A percentile compares a stretch with the other conserved stretches of the same genome.
phyloP scores from a whole-genome alignment of 768 basidiomycete genomes.

The Tubosaeta sp. region DNA sequence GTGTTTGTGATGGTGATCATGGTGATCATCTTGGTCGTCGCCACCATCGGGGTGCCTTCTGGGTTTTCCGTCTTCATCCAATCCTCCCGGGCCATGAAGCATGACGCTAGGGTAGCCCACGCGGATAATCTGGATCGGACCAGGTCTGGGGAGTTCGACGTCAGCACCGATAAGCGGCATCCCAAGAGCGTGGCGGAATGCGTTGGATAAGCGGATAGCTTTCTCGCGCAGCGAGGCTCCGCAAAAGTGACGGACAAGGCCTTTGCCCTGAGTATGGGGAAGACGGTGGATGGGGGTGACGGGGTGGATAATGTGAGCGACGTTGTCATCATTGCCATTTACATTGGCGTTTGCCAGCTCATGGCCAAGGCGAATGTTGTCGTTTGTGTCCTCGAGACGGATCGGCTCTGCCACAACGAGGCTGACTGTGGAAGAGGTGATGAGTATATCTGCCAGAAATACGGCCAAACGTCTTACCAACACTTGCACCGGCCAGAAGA shows the following conservation, averaged over 20 bases:
- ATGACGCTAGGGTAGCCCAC: conserved; percentile 10
- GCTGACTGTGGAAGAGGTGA: conserved; percentile 13
- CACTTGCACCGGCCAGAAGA: conserved; percentile 34
- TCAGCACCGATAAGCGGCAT: conserved; percentile 41
- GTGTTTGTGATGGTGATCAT: conserved; percentile 15
- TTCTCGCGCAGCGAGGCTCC: conserved; percentile 43
- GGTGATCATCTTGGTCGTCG: background rate
- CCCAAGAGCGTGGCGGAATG: conserved; percentile 54
- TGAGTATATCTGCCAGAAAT: background rate
- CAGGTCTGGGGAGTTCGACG: conserved; percentile 5
- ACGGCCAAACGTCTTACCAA: conserved; percentile 21
- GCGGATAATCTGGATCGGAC: conserved; percentile 29
- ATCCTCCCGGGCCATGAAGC: conserved; percentile 3
- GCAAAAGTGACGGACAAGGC: conserved; percentile 25
- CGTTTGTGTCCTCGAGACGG: conserved; percentile 33
- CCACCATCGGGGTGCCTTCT: conserved; percentile 2
- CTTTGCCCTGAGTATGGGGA: conserved; percentile 9
- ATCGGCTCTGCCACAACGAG: conserved; percentile 50
- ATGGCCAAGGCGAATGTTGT: conserved; percentile 38
- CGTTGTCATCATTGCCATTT: conserved; percentile 25
- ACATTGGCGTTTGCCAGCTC: conserved; percentile 32
- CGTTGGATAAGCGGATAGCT: conserved; percentile 47
- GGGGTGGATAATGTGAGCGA: conserved; percentile 19
- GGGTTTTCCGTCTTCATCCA: conserved; percentile 8
- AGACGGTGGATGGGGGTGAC: conserved; percentile 5